Conservation (phyloP, 345 rosid species). For the Turritis glabra region DNA sequence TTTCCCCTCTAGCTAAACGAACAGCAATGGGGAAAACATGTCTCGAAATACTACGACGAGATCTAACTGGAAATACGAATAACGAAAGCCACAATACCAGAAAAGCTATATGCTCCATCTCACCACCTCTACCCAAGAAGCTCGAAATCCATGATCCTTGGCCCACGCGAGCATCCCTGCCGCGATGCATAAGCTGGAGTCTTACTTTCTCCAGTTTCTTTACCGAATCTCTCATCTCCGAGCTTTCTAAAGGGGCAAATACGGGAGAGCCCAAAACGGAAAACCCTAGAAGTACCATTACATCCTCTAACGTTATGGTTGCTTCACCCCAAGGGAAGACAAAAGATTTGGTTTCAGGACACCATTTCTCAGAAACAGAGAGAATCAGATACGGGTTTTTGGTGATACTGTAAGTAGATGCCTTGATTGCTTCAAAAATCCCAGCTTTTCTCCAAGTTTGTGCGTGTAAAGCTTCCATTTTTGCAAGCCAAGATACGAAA, state of each 20-base stretch:
- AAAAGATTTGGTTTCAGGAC: background rate
- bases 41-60: background rate
- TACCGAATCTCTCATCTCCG: background rate
- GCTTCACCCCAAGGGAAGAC: constrained; percentile 1
- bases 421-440: background rate
- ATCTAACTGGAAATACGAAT: background rate
- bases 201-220: background rate
- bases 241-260: background rate
- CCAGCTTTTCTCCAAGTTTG: background rate
- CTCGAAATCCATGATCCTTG: background rate
- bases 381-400: background rate
- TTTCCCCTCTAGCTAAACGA: background rate
- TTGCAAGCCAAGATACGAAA: background rate
- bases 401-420: background rate
- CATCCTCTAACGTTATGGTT: background rate
- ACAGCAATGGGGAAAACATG: background rate
- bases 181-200: background rate
- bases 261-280: background rate
- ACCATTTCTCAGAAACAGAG: background rate
- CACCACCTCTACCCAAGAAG: background rate
- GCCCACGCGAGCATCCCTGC: background rate
- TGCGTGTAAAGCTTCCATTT: background rate
- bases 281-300: background rate
- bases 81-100: background rate
- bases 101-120: background rate